A percentile compares a stretch with the other conserved stretches of the same genome.
phyloP scores from a whole-genome alignment of 2,329 filamentous ascomycete species.

The Podosphaera aphanis region DNA sequence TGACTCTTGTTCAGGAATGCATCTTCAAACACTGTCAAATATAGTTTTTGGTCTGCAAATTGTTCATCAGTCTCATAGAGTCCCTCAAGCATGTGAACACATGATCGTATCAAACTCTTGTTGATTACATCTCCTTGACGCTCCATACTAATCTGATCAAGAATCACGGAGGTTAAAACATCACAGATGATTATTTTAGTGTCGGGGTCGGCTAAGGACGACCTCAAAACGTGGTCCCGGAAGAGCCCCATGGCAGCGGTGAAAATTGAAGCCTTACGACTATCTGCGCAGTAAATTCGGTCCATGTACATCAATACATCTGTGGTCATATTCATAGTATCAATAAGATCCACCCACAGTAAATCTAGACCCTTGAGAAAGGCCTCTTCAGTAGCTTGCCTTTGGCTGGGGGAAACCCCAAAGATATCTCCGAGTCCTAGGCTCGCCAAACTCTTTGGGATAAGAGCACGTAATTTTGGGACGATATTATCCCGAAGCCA shows the following conservation, averaged over 20 bases:
- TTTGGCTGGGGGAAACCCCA: slow-evolving; percentile 49
- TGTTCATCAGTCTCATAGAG: slow-evolving; percentile 67
- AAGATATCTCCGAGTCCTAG: slow-evolving; percentile 32
- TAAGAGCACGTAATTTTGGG: slow-evolving; percentile 42
- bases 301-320: slow-evolving; percentile 98
- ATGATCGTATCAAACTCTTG: slow-evolving; percentile 56
- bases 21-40: slow-evolving; percentile 61
- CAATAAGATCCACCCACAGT: slow-evolving; percentile 72
- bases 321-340: slow-evolving; percentile 87
- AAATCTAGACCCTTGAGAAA: slow-evolving; percentile 56
- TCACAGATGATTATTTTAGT: slow-evolving; percentile 34
- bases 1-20: slow-evolving; percentile 49
- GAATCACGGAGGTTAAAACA: slow-evolving; percentile 56
- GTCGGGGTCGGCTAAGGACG: slow-evolving; percentile 23
- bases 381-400: slow-evolving; percentile 55
- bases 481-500: slow-evolving; percentile 62
- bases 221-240: slow-evolving; percentile 59
- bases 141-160: slow-evolving; percentile 86
- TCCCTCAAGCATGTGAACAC: slow-evolving; percentile 70
- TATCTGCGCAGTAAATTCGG: slow-evolving; percentile 55
- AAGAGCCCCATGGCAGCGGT: slow-evolving; percentile 69
- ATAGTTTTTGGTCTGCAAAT: slow-evolving; percentile 56
- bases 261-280: slow-evolving; percentile 56
- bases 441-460: slow-evolving; percentile 42
- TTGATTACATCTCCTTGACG: slow-evolving; percentile 76